Base-by-base conservation (phyloP, 371 early-diverging fungal genomes). In the Mortierella sp. region DNA sequence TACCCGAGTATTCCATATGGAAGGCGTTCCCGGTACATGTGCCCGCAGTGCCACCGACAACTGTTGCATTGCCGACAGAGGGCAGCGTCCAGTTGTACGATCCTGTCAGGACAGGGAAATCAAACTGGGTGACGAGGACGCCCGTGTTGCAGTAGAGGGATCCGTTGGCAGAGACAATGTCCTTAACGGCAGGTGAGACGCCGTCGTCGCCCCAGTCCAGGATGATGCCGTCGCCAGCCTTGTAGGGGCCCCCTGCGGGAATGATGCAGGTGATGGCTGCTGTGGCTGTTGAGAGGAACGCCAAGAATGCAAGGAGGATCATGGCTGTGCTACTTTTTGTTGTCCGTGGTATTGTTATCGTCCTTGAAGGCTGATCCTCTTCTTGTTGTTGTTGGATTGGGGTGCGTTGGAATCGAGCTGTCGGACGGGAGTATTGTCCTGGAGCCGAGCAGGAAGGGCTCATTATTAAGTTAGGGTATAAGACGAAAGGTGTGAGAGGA, bases 71-170 rank as follows among this genome's bases (percentile, higher is more conserved):
- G 26, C 86, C 86, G 1, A 86, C 82, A 5, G 67, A 55, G 0
- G 86, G 86, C 37, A 86, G 80, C n/a, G 79, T 74, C 79, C 82
- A 81, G 67, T 73, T 73, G 51, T 64, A 79, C 0, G 86, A 79
- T 9, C 79, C 79, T n/a, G 77, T 67, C 26, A 72, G 19, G 54
- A 73, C 76, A 0, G 86, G 81, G 69, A 79, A 69, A 6, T 77
- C 19, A 21, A 81, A 76, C n/a, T 79, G 61, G 14, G 75, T 72
- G 13, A 86, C 61, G 44, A 16, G 31, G 44, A 31, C 67, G 37
- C 74, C 79, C 0, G 64, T 34, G 61, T 79, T 81, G 73, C 86
- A 86, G 43, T 53, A 86, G 13, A 86, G 80, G 6, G 82, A 77
- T 0, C 61, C 82, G 44, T 72, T 79, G 71, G 81, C 79, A 34